A percentile compares a stretch with the other conserved stretches of the same genome.
phyloP scores from a whole-genome alignment of 331 rosid genomes.

The Erythrophleum ivorense region DNA sequence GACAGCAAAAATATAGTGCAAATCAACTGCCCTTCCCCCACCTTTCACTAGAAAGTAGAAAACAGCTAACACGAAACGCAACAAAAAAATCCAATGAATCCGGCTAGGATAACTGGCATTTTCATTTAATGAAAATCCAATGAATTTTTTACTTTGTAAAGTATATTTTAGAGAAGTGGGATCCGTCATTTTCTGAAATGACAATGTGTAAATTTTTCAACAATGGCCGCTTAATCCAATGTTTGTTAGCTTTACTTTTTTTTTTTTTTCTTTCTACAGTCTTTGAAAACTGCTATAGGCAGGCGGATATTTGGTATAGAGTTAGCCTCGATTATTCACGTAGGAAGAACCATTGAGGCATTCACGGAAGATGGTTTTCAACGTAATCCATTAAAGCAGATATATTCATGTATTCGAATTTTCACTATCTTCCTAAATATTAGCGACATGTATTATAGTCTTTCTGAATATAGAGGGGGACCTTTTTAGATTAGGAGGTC shows the following conservation, averaged over 20 bases:
- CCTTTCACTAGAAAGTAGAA: not conserved
- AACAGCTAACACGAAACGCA: not conserved
- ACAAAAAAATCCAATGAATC: slow-evolving; percentile 4
- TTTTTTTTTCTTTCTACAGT: not conserved
- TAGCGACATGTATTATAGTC: too few species aligned
- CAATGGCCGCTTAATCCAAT: not conserved
- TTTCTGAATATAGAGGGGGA: not conserved
- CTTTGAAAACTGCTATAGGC: not conserved
- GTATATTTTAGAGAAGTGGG: not conserved
- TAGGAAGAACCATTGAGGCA: not conserved
- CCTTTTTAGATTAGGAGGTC: not conserved
- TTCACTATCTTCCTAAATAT: too few species aligned
- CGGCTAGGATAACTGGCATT: not conserved
- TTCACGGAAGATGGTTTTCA: slow-evolving; percentile 2
- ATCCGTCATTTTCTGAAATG: not conserved
- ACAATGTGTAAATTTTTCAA: not conserved
- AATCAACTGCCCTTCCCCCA: not conserved
- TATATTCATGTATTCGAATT: too few species aligned
- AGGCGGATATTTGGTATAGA: not conserved
- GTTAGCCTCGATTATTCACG: not conserved
- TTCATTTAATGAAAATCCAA: not conserved
- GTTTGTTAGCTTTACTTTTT: not conserved
- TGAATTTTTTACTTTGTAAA: not conserved
- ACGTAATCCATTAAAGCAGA: not conserved
- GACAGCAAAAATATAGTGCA: not conserved